Conservation (phyloP, 495 filamentous ascomycete genomes). For the Durotheca rogersii region DNA sequence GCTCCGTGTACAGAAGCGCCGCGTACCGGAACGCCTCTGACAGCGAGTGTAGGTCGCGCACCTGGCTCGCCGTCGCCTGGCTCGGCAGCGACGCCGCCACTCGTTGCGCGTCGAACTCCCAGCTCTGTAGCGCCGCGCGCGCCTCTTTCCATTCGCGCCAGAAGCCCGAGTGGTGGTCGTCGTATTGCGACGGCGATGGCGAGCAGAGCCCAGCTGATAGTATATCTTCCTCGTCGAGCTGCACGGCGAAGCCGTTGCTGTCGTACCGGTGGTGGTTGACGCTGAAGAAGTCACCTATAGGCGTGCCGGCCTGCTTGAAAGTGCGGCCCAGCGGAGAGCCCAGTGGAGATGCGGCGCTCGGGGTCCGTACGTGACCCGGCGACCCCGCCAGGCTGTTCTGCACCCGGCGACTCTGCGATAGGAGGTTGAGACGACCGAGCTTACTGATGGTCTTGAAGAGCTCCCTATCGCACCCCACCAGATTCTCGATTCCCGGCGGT, state of each 20-base stretch:
- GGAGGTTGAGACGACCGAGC: conserved; percentile 82
- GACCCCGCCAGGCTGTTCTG: conserved; percentile 36
- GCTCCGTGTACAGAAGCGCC: conserved; percentile 87
- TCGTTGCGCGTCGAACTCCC: conserved; percentile 66
- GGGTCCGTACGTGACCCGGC: conserved; percentile 28
- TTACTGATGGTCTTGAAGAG: conserved; percentile 76
- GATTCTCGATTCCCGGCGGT: conserved; percentile 62
- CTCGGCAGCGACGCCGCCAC: conserved; percentile 46
- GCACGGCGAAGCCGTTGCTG: conserved; percentile 59
- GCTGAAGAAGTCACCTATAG: conserved; percentile 31
- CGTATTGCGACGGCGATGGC: conserved; percentile 42
- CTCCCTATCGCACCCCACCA: conserved; percentile 81
- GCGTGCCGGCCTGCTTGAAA: conserved; percentile 47
- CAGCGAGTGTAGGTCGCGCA: conserved; percentile 58
- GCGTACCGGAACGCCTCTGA: conserved; percentile 89
- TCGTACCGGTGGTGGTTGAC: conserved; percentile 53
- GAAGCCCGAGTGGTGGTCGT: conserved; percentile 62
- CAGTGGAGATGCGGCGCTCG: conserved; percentile 37
- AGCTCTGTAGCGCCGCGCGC: conserved; percentile 72
- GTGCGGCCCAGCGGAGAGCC: conserved; percentile 47
- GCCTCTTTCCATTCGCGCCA: conserved; percentile 86
- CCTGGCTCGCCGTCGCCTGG: conserved; percentile 47
- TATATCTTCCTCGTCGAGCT: conserved; percentile 50
- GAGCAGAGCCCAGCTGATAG: conserved; percentile 36
- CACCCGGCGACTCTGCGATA: conserved; percentile 72